phyloP scores from a whole-genome alignment of 768 basidiomycete species.

The Trametes sanguinea region DNA sequence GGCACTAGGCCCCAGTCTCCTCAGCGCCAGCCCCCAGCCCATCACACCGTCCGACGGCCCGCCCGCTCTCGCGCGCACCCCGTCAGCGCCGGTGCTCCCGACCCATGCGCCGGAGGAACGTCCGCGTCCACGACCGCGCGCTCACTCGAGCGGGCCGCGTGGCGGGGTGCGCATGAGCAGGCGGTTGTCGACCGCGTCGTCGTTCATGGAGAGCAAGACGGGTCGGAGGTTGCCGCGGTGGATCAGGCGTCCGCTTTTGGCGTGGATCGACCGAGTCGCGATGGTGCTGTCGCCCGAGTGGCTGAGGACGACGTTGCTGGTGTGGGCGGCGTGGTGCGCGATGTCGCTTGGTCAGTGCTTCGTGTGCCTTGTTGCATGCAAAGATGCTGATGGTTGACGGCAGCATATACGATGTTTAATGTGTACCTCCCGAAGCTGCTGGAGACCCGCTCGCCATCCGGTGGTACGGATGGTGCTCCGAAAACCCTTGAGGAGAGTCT shows the following conservation, averaged over 20 bases:
- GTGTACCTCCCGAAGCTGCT: constrained; percentile 86
- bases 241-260: constrained; percentile 59
- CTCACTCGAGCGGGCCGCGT: not conserved
- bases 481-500: constrained; percentile 62
- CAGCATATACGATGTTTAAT: constrained; percentile 91
- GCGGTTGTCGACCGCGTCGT: constrained; percentile 35
- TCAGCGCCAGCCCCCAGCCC: not conserved
- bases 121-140: not conserved
- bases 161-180: constrained; percentile 11
- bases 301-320: constrained; percentile 71
- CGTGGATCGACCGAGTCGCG: constrained; percentile 67
- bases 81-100: not conserved
- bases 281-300: constrained; percentile 78
- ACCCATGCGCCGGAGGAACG: not conserved
- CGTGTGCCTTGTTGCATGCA: too few species aligned
- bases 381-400: not conserved
- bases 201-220: constrained; percentile 44
- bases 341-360: constrained; percentile 69
- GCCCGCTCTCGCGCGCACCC: not conserved
- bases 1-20: not conserved
- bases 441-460: constrained; percentile 51
- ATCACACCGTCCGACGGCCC: not conserved
- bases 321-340: constrained; percentile 77
- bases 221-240: constrained; percentile 50
- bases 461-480: constrained; percentile 26